Evolutionary conservation across 2,329 filamentous ascomycete genomes (phyloP).

Genomic region (Colletotrichum sp.): DNA sequence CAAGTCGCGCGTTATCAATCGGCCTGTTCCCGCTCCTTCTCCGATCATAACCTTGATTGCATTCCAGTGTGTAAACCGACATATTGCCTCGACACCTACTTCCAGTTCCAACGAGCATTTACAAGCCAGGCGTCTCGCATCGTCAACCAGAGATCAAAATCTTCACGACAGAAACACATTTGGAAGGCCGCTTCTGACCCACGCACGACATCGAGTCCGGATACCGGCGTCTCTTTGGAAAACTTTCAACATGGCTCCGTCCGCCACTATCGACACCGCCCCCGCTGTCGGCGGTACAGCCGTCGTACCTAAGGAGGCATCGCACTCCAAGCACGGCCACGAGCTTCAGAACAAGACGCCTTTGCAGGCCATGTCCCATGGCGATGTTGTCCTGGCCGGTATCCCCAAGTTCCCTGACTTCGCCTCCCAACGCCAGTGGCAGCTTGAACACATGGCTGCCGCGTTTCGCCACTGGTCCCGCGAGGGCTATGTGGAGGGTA

Average conservation of each 20-base stretch:
- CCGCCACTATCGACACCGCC: constrained; percentile 30
- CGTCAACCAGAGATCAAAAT: neutral
- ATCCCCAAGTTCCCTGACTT: constrained; percentile 37
- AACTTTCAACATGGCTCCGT: constrained; percentile 31
- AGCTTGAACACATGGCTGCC: constrained; percentile 67
- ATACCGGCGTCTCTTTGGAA: neutral
- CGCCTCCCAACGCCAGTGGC: constrained; percentile 48
- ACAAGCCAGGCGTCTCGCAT: neutral
- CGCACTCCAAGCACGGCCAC: constrained; percentile 19
- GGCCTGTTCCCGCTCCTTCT: neutral
- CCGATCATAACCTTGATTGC: neutral
- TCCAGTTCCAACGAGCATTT: neutral
- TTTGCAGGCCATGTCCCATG: constrained; percentile 40
- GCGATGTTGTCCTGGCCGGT: constrained; percentile 31
- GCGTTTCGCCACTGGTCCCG: constrained; percentile 73
- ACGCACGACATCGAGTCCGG: neutral
- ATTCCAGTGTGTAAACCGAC: neutral
- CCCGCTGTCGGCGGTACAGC: neutral
- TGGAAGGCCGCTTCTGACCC: neutral
- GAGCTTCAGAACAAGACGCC: constrained; percentile 30
- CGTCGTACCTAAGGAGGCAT: constrained; percentile 22
- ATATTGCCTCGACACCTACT: neutral
- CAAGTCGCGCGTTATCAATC: constrained; percentile 4
- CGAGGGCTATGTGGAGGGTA: constrained; percentile 71
- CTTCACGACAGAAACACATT: neutral